phyloP scores from a whole-genome alignment of 2,329 filamentous ascomycete species.

The Graphiopsis chlorocephala region DNA sequence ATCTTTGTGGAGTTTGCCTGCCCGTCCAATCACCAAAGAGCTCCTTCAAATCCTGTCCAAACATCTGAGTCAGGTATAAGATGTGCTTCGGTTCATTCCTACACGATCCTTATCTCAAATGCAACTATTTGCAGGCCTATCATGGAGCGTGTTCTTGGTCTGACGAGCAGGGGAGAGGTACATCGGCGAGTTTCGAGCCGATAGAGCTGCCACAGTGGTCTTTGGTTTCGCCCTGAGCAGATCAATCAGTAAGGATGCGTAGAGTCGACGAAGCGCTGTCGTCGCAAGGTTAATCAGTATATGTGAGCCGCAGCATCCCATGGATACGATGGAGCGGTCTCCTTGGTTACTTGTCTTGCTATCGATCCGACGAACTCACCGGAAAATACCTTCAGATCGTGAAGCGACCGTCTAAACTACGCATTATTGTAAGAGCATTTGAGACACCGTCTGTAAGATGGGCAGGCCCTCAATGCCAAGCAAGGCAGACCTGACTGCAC shows the following conservation, averaged over 20 bases:
- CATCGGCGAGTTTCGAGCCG: slow-evolving; percentile 12
- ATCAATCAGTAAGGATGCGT: background rate
- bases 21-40: background rate
- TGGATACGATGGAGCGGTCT: background rate
- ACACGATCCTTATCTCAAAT: slow-evolving; percentile 2
- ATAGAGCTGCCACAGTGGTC: background rate
- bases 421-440: background rate
- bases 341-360: background rate
- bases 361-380: background rate
- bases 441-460: background rate
- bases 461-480: slow-evolving; percentile 11
- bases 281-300: background rate
- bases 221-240: background rate
- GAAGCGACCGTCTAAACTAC: background rate
- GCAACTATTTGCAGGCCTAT: background rate
- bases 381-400: background rate
- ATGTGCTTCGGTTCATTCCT: background rate
- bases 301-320: background rate
- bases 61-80: background rate
- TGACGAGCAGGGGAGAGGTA: background rate
- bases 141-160: background rate
- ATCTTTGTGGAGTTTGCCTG: background rate
- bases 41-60: background rate
- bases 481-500: slow-evolving; percentile 6
- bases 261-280: background rate